Evolutionary conservation across 2,329 filamentous ascomycete genomes (phyloP), one percentile per base, ranked within the genome.

Genomic region (Apiospora phragmitis): DNA sequence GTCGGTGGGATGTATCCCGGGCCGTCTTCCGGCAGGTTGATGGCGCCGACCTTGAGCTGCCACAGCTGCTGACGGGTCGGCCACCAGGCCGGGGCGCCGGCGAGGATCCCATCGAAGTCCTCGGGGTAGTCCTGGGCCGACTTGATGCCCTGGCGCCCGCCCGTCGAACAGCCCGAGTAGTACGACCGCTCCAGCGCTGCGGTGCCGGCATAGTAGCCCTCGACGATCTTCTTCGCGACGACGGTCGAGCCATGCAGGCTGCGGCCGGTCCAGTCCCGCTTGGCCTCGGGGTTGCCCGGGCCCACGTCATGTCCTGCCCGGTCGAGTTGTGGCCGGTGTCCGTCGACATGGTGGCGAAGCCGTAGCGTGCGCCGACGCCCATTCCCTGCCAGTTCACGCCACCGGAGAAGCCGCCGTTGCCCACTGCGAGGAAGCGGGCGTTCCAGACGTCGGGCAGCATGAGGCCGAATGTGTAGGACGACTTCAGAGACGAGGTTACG

Each of bases 111-210:
- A 70, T 86, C 84, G 69, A 87, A 80, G 73, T 84, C 81, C 67
- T 81, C 78, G 6, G 82, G 77, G 0, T 80, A 79, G n/a, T 80
- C 81, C 24, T 77, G 77, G 0, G 83, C 83, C 14, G 83, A 76
- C 68, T 85, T 85, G n/a, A 87, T 77, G 26, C 86, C 86, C 77
- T 88, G 85, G 3, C 86, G 79, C 2, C 86, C 86, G 42, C 86
- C 86, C 0, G 85, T 86, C 1, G 84, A 86, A 74, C 86, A 88
- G 16, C 86, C 86, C n/a, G 81, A 75, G 74, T 84, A 87, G 75
- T 87, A 87, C 12, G 81, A 84, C 75, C 83, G 84, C 1, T 79
- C 77, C 49, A 79, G 77, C 2, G 67, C 16, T 8, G 43, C 69
- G 12, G 43, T 69, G 12, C 77, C 74, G 49, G 49, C 11, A 71